Conservation (phyloP, 345 rosid species). For the Viola odorata region DNA sequence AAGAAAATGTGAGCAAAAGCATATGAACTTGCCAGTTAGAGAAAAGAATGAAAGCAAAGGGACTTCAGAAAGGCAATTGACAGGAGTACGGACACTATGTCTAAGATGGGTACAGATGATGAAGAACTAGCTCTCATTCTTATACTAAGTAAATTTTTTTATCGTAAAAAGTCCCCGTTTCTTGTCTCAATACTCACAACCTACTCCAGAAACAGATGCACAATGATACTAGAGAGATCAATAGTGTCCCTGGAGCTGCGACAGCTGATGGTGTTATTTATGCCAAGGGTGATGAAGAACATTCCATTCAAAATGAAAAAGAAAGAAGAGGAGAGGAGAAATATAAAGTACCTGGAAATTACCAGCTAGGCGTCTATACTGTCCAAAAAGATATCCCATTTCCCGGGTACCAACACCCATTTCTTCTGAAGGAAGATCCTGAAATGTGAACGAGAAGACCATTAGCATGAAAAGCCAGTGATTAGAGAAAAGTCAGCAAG, state of each 20-base stretch:
- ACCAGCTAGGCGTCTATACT: constrained; percentile 89
- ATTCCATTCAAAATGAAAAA: not conserved
- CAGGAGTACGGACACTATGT: not conserved
- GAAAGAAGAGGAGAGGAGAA: not conserved
- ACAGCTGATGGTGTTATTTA: no score
- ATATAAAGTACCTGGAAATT: constrained; percentile 75
- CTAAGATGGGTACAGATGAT: not conserved
- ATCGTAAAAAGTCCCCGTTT: not conserved
- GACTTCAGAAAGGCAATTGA: not conserved
- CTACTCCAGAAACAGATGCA: not conserved
- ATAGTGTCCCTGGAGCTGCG: no score
- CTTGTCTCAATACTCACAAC: not conserved
- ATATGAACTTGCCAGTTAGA: not conserved
- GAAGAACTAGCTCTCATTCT: no score
- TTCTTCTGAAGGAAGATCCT: constrained; percentile 99
- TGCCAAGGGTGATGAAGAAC: no score
- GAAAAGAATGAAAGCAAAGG: not conserved
- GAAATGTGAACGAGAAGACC: constrained; percentile 10
- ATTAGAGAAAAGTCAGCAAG: not conserved
- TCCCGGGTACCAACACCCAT: constrained; percentile 98
- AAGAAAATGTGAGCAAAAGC: not conserved
- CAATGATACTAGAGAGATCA: not conserved
- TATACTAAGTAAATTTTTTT: not conserved
- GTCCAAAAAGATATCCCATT: constrained; percentile 98
- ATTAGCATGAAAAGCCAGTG: constrained; percentile 4